Conservation (phyloP, 139 green algal species). For the Limnomonas spitsbergensis region DNA sequence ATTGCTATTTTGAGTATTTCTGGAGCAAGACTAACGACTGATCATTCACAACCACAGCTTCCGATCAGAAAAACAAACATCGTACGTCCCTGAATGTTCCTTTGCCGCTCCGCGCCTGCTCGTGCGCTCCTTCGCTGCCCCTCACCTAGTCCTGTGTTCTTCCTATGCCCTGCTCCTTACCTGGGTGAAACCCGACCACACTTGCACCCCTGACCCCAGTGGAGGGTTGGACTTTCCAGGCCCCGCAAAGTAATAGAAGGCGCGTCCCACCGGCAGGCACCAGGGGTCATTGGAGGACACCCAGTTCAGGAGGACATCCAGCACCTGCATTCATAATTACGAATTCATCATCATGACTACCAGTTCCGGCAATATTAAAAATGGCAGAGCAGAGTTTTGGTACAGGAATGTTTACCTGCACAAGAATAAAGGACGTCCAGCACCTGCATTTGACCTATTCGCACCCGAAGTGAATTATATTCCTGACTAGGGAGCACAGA, state of each 20-base stretch:
- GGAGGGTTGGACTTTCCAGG: background rate
- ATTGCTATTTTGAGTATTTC: background rate
- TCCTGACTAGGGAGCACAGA: background rate
- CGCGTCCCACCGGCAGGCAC: conserved; percentile 21
- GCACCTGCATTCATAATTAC: too few relatives aligned
- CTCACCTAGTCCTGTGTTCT: background rate
- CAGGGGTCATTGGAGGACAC: conserved; percentile 15
- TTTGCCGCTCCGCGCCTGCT: background rate
- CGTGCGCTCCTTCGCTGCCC: background rate
- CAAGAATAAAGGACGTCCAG: background rate
- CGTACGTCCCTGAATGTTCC: background rate
- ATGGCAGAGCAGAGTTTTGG: background rate
- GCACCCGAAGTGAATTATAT: background rate
- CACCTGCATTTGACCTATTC: background rate
- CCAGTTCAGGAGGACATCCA: conserved; percentile 34
- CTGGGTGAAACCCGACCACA: conserved; percentile 17
- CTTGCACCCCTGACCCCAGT: conserved; percentile 23
- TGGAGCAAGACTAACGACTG: background rate
- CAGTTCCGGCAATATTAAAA: background rate
- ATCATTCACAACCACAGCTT: background rate
- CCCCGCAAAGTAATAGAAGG: conserved; percentile 28
- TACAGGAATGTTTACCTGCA: background rate
- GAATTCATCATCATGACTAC: background rate
- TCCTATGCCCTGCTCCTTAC: background rate
- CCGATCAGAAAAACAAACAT: background rate